A percentile compares a stretch with the other conserved stretches of the same genome.
phyloP scores from a whole-genome alignment of 2,329 filamentous ascomycete genomes.

The Geoglossum cookeanum region DNA sequence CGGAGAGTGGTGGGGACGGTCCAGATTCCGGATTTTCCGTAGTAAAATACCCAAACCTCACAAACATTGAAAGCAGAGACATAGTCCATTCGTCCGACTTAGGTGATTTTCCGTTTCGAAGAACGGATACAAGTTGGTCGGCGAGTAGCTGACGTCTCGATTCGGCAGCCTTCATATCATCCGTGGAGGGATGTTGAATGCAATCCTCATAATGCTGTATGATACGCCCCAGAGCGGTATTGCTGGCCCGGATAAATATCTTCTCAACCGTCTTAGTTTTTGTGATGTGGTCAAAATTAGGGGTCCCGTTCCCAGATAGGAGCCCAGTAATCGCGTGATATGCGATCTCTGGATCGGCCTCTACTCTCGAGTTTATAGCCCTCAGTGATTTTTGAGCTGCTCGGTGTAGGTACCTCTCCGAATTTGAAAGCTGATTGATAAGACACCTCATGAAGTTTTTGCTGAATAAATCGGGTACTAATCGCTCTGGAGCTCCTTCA shows the following conservation, averaged over 20 bases:
- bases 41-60: slow-evolving; percentile 31
- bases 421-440: slow-evolving; percentile 61
- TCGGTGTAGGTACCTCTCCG: slow-evolving; percentile 62
- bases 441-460: slow-evolving; percentile 66
- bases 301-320: slow-evolving; percentile 48
- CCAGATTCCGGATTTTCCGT: slow-evolving; percentile 17
- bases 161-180: slow-evolving; percentile 26
- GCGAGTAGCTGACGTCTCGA: slow-evolving; percentile 29
- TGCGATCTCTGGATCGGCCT: slow-evolving; percentile 39
- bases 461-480: slow-evolving; percentile 50
- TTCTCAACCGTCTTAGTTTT: slow-evolving; percentile 71
- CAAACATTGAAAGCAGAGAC: slow-evolving; percentile 25
- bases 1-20: slow-evolving; percentile 26
- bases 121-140: slow-evolving; percentile 31
- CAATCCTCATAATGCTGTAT: slow-evolving; percentile 31
- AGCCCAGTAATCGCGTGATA: slow-evolving; percentile 44
- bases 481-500: slow-evolving; percentile 26
- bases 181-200: slow-evolving; percentile 26
- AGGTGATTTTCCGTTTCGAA: slow-evolving; percentile 18
- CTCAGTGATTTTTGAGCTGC: slow-evolving; percentile 62
- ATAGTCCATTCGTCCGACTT: slow-evolving; percentile 24
- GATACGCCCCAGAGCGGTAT: slow-evolving; percentile 30
- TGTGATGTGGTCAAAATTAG: slow-evolving; percentile 72
- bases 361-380: slow-evolving; percentile 44
- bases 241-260: slow-evolving; percentile 41